phyloP scores from a whole-genome alignment of 2,329 filamentous ascomycete species.

The Tolypocladium tundrense region DNA sequence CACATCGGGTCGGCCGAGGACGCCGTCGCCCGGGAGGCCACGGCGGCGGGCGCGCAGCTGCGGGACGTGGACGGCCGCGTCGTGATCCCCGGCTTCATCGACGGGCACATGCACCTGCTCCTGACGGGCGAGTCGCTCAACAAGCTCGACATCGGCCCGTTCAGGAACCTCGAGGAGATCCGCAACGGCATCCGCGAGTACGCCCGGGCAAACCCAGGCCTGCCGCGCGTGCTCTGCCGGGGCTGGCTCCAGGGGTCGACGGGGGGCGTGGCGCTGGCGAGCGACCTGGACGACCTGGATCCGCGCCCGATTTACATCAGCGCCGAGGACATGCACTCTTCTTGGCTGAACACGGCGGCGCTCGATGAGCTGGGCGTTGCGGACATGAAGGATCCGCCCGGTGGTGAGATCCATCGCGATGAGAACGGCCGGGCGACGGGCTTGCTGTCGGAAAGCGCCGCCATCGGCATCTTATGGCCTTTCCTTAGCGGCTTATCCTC shows the following conservation, averaged over 20 bases:
- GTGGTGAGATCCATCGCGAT: neutral
- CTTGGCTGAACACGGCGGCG: neutral
- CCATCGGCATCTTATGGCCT: neutral
- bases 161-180: neutral
- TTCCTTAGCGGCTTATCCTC: neutral
- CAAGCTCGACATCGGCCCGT: neutral
- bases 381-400: neutral
- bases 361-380: neutral
- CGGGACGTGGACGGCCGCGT: conserved; percentile 4
- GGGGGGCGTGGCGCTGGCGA: neutral
- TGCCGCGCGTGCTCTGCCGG: neutral
- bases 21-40: neutral
- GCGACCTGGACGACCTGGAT: neutral
- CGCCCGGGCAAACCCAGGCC: neutral
- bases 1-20: neutral
- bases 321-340: neutral
- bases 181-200: neutral
- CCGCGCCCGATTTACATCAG: neutral
- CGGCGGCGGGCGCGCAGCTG: neutral
- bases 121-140: conserved; percentile 19
- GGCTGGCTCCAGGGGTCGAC: neutral
- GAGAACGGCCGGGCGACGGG: neutral
- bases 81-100: conserved; percentile 29
- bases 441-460: neutral
- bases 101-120: conserved; percentile 33